Evolutionary conservation across 192 early-diverging fungal species (phyloP), one percentile per base, ranked within the genome.

Genomic region (Chytriomyces sp.): DNA sequence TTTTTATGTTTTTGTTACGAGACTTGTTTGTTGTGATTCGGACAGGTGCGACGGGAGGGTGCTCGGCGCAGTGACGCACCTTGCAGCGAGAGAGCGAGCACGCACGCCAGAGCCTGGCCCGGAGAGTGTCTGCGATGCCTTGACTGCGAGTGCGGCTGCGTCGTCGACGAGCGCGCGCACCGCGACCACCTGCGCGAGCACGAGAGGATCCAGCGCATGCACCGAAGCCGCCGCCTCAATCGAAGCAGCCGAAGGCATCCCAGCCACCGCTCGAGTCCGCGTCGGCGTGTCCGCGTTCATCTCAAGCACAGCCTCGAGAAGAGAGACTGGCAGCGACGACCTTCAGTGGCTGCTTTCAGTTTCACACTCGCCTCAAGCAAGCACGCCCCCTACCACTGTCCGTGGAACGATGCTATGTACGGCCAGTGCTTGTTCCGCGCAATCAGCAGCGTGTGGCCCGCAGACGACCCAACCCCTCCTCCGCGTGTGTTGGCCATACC

Each of bases 391-490:
- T 28, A 56, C 80, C 80, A 81, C 6, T 78, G 78, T 8, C 80
- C 80, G 64, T 81, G 80, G 60, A 80, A 81, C 60, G 70, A 73
- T 19, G 78, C 78, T 26, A 80, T 80, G 75, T 80, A 80, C 4
- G 78, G 78, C 69, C 69, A 80, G 78, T 80, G 78, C 67, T 80
- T 80, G 39, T 80, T 80, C 14, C 78, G 31, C 32, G 70, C 74
- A 55, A 80, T 80, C 37, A 77, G 59, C 30, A 80, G 77, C n/a
- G n/a, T n/a, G 17, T 66, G n/a, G 49, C 54, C 49, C 56, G 12
- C 10, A 26, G 12, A n/a, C 56, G 56, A 58, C 26, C 12, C 12
- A 58, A 58, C 22, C 56, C 10, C 26, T 58, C 14, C 17, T 10
- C 56, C 31, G 56, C n/a, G 28, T 41, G 31, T 60, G n/a, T 60